A percentile compares a stretch with the other conserved stretches of the same genome.
These are phyloP conservation scores for Haplosporangium sp. DNA, from an alignment of 371 early-diverging fungal genomes.

Conservation along the genomic window DNA sequence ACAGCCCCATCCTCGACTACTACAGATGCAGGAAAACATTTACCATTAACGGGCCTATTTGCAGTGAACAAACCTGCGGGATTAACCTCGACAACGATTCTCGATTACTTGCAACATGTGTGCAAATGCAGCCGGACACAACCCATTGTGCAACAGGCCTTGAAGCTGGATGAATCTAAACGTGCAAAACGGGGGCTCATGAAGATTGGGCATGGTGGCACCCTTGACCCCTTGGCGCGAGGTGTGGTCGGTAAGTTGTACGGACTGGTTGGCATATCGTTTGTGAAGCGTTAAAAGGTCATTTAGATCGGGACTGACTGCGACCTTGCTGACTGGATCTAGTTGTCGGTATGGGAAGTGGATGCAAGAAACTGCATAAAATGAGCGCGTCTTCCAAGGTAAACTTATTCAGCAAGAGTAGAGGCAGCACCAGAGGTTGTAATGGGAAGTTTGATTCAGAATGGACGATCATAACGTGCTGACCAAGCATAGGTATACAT, in stretches of 20 bases:
- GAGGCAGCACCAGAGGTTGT: too few relatives aligned
- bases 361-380: slow-evolving; percentile 38
- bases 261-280: neutral
- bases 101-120: slow-evolving; percentile 60
- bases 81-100: slow-evolving; percentile 57
- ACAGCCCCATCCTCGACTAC: neutral
- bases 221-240: slow-evolving; percentile 69
- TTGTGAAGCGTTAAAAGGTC: too few relatives aligned
- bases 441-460: too few relatives aligned
- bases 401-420: neutral
- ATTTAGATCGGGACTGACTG: too few relatives aligned
- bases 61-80: slow-evolving; percentile 65
- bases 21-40: neutral
- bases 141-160: slow-evolving; percentile 35
- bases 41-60: slow-evolving; percentile 59
- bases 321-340: neutral
- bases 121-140: slow-evolving; percentile 20
- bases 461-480: slow-evolving; percentile 9
- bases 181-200: slow-evolving; percentile 41
- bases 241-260: slow-evolving; percentile 59
- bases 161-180: slow-evolving; percentile 46
- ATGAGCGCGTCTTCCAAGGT: slow-evolving; percentile 57
- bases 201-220: slow-evolving; percentile 71
- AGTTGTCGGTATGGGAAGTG: slow-evolving; percentile 49
- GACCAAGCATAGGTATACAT: slow-evolving; percentile 45